phyloP scores from a whole-genome alignment of 345 rosid genomes.

The Streptanthus diversifolius region DNA sequence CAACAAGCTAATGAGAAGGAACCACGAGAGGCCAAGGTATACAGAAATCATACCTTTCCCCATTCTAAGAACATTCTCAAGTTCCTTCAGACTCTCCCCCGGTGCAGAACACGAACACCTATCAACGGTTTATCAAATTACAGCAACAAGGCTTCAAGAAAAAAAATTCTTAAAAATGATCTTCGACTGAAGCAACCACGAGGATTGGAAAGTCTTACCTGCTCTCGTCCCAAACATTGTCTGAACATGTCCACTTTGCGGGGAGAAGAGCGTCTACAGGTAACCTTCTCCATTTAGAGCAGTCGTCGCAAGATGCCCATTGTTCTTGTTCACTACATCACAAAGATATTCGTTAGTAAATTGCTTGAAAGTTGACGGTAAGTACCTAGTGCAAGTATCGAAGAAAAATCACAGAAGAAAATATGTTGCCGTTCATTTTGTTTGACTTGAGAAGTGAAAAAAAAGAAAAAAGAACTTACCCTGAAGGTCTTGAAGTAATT shows the following conservation, averaged over 20 bases:
- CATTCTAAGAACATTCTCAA: slow-evolving; percentile 51
- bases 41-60: slow-evolving; percentile 48
- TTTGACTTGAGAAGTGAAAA: not conserved
- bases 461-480: slow-evolving; percentile 44
- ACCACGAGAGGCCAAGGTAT: slow-evolving; percentile 6
- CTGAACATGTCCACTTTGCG: slow-evolving; percentile 67
- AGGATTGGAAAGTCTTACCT: slow-evolving; percentile 40
- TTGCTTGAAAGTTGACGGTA: not conserved
- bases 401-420: not conserved
- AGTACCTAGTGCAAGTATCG: slow-evolving; percentile 6
- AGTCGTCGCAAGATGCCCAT: slow-evolving; percentile 87
- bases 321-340: slow-evolving; percentile 58
- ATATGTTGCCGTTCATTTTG: not conserved
- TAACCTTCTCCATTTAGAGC: slow-evolving; percentile 84
- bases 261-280: slow-evolving; percentile 70
- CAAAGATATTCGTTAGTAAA: not conserved
- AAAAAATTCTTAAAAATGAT: not conserved
- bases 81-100: slow-evolving; percentile 56
- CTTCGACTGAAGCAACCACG: not conserved
- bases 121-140: slow-evolving; percentile 9
- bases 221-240: slow-evolving; percentile 68
- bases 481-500: slow-evolving; percentile 48
- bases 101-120: slow-evolving; percentile 69
- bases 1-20: not conserved
- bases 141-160: not conserved